Evolutionary conservation across 139 green algal species (phyloP).

Genomic region (Chlorella sp.): DNA sequence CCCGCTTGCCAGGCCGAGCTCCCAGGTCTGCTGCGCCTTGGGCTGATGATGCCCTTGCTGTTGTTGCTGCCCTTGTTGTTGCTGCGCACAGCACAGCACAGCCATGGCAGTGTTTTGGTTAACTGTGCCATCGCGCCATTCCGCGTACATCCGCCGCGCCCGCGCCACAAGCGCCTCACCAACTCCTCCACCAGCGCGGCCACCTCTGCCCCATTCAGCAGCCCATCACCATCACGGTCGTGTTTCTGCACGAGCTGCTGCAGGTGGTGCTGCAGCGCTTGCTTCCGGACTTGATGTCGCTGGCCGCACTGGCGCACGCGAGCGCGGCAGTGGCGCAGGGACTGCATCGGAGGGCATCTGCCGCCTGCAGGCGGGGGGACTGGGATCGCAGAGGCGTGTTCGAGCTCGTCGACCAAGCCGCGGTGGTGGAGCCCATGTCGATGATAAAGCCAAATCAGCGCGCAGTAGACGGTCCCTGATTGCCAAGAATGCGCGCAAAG

Average conservation of each 20-base stretch:
- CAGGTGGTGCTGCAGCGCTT: neutral
- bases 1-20: neutral
- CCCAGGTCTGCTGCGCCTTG: neutral
- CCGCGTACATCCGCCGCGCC: no score
- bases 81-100: neutral
- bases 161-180: no score
- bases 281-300: neutral
- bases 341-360: no score
- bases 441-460: no score
- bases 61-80: neutral
- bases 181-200: neutral
- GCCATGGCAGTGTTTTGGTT: neutral
- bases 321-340: no score
- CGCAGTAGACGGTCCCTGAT: no score
- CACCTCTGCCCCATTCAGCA: neutral
- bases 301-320: no score
- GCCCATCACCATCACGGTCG: neutral
- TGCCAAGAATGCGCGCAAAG: slow-evolving; percentile 9
- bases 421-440: no score
- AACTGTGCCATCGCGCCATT: no score
- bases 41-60: neutral
- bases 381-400: no score
- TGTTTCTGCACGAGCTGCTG: neutral
- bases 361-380: no score
- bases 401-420: no score